These are phyloP conservation scores for Solanum hybrid DNA, from an alignment of 305 asterid genomes.

Conservation along the genomic window DNA sequence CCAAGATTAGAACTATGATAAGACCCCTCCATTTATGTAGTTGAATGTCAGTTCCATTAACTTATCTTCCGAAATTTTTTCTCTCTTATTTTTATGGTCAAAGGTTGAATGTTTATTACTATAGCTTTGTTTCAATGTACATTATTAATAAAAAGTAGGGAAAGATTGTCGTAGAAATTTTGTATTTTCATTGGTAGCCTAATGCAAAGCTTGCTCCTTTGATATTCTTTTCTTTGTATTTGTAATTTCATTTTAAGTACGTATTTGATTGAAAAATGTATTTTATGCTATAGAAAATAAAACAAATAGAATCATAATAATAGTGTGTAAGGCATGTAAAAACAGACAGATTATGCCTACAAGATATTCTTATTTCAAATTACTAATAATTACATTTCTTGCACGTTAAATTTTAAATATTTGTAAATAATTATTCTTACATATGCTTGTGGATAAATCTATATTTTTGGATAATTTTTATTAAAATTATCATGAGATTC, in stretches of 20 bases:
- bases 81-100: neutral
- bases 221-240: too few species aligned
- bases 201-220: neutral
- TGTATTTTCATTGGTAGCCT: neutral
- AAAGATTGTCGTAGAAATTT: neutral
- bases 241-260: neutral
- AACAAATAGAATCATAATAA: neutral
- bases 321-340: neutral
- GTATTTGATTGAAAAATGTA: neutral
- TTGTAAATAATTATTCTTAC: neutral
- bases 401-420: neutral
- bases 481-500: neutral
- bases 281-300: neutral
- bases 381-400: neutral
- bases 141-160: neutral
- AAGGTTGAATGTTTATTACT: neutral
- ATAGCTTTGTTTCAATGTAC: neutral
- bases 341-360: too few species aligned
- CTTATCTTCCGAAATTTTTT: neutral
- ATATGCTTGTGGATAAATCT: neutral
- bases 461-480: neutral
- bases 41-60: neutral
- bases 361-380: neutral
- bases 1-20: neutral
- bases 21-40: neutral